Base-by-base conservation (phyloP, 805 yeast species). In the Saccharomycopsis sp. region DNA sequence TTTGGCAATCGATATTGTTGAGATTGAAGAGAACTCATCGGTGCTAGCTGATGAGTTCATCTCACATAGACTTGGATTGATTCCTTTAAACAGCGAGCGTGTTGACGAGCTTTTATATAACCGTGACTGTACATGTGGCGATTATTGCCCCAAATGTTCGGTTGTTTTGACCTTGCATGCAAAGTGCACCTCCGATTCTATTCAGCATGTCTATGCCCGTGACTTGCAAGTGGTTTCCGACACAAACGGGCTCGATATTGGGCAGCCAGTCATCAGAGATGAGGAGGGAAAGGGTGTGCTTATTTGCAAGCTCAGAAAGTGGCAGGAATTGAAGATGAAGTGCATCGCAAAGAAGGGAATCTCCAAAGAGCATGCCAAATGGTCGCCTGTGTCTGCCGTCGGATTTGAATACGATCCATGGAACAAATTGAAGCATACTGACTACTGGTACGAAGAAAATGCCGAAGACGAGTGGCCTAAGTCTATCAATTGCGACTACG, bases 321-420 rank as follows among this genome's bases (percentile, higher is more conserved):
- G 91, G 66, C 99, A 94, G 75, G 97, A 92, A 69, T 77, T 94
- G 65, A 82, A 86, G 64, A 75, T 94, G 60, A 85, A 86, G 64
- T 94, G 99, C 73, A 87, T 94, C 62, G 99, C 99, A 57, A 94
- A 94, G 73, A 94, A 94, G 75, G 99, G 98, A 50, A 91, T 91
- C 59, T 89, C 97, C 53, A 91, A 91, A 70, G 99, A 94, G 70
- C 99, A 94, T 69, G 97, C 99, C 53, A 94, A 94, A 69, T 94
- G 99, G 99, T 85, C 94, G 4, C 97, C 99, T 12, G 87, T 96
- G 64, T 81, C 97, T 0, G 98, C 98, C 21, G 81, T 92, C 57
- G 97, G 96, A 18, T 92, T 92, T 67, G 99, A 92, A 71, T 92
- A 92, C 68, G 99, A 92, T 68, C 99, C 99, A n/a, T 92, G 97